Evolutionary conservation across 768 basidiomycete genomes (phyloP), one percentile per base, ranked within the genome.

Genomic region (Chlorophyllum brunneum): DNA sequence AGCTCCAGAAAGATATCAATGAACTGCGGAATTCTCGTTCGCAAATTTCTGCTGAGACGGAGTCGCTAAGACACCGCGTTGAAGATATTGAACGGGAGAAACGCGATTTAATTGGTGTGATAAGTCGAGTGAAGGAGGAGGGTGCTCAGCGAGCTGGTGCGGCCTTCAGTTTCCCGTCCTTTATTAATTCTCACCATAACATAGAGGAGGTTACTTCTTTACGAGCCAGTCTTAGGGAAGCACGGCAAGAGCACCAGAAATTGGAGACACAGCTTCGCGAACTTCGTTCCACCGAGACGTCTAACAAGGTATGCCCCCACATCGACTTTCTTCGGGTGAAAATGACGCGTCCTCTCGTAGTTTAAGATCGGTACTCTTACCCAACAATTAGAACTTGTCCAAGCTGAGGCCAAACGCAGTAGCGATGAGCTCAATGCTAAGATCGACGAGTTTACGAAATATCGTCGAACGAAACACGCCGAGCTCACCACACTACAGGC

Each of bases 1-100:
- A 31, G 16, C 51, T 53, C 16, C 51, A 53, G 24, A 46, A 23
- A 13, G 16, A 53, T 27, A 45, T 53, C 9, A 40, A 18, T 26
- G 44, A 53, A 15, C 27, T 53, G 3, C 34, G 46, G 37, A 53
- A 30, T 15, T 77, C 79, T 9, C 79, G 61, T 31, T 80, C 85
- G 0, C 81, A 86, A 38, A 74, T 81, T 9, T 74, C 81, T 0
- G 85, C 88, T 2, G 86, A 86, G 62, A 65, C 82, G 6, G 83
- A 82, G 30, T 64, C 69, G 5, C 63, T 90, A 31, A 82, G 77
- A 57, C 77, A 69, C 50, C 80, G 81, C 33, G 69, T 87, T 3
- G 83, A 91, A 18, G 88, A 91, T 55, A 78, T 79, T 1, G 92
- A 97, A 57, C 78, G 88, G 48, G 95, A 97, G 74, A 97, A 97